Conservation (phyloP, 2,329 filamentous ascomycete species). For the Diplodia mutila region DNA sequence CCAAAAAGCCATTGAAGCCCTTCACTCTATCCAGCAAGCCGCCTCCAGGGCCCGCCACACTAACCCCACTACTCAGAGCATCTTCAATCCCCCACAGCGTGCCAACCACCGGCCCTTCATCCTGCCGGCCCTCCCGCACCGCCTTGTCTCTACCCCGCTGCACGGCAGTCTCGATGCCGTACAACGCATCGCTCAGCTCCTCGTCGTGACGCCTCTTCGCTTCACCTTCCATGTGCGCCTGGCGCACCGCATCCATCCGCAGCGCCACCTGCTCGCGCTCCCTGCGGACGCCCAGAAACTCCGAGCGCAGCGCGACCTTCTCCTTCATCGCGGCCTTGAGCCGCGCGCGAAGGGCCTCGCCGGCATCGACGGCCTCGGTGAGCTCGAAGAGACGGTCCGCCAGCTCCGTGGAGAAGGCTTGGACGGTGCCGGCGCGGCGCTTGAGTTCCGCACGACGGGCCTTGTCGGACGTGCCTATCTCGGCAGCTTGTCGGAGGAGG, state of each 20-base stretch:
- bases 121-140: slow-evolving; percentile 35
- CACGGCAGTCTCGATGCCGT: slow-evolving; percentile 44
- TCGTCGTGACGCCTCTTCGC: slow-evolving; percentile 33
- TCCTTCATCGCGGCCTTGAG: slow-evolving; percentile 51
- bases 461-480: slow-evolving; percentile 42
- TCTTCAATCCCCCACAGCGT: slow-evolving; percentile 29
- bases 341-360: slow-evolving; percentile 51
- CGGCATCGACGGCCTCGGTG: slow-evolving; percentile 57
- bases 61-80: slow-evolving; percentile 37
- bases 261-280: slow-evolving; percentile 55
- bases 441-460: slow-evolving; percentile 46
- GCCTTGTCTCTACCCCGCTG: slow-evolving; percentile 40
- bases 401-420: slow-evolving; percentile 53
- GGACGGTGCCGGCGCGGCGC: slow-evolving; percentile 52
- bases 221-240: slow-evolving; percentile 32
- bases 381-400: slow-evolving; percentile 55
- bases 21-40: slow-evolving; percentile 38
- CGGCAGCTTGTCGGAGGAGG: slow-evolving; percentile 44
- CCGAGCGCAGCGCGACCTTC: slow-evolving; percentile 50
- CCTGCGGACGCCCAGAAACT: slow-evolving; percentile 53
- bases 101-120: slow-evolving; percentile 39
- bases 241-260: slow-evolving; percentile 54
- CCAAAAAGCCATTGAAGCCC: slow-evolving; percentile 41
- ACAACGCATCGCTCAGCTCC: slow-evolving; percentile 38
- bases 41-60: slow-evolving; percentile 36